A percentile compares a stretch with the other conserved stretches of the same genome.
phyloP scores from a whole-genome alignment of 2,329 filamentous ascomycete genomes.

The Aspergillus cejpii region DNA sequence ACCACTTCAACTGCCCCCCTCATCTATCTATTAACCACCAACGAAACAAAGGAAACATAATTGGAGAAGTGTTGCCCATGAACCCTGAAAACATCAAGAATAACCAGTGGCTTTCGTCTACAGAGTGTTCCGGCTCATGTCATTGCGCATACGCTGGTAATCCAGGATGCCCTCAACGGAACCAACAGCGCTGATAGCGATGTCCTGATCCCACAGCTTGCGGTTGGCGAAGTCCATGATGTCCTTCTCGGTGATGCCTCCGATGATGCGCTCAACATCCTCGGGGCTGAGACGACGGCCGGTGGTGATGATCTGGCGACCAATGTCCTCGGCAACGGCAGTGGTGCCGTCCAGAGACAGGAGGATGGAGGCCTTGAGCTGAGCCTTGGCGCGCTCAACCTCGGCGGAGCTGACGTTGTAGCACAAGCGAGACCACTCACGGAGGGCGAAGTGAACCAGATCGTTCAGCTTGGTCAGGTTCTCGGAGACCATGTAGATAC shows the following conservation, averaged over 20 bases:
- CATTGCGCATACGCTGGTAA: constrained; percentile 55
- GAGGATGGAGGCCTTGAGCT: constrained; percentile 97
- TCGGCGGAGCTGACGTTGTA: constrained; percentile 82
- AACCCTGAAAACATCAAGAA: constrained; percentile 17
- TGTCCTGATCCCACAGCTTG: constrained; percentile 95
- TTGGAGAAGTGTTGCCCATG: constrained; percentile 10
- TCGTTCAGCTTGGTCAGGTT: constrained; percentile 83
- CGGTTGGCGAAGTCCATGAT: constrained; percentile 93
- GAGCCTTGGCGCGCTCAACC: constrained; percentile 96
- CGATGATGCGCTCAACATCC: constrained; percentile 90
- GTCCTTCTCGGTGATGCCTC: constrained; percentile 86
- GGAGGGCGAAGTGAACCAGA: constrained; percentile 94
- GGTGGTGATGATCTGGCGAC: constrained; percentile 95
- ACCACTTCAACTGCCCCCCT: constrained; percentile 19
- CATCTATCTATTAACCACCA: constrained; percentile 27
- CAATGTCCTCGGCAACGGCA: constrained; percentile 95
- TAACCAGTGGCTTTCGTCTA: constrained; percentile 22
- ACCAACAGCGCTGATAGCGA: constrained; percentile 88
- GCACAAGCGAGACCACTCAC: constrained; percentile 94
- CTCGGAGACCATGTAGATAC: constrained; percentile 96
- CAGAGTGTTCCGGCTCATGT: constrained; percentile 71
- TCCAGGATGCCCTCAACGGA: constrained; percentile 73
- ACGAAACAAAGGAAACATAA: constrained; percentile 15
- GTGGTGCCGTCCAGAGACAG: constrained; percentile 96
- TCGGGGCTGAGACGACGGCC: constrained; percentile 83